Conservation (phyloP, 2,329 filamentous ascomycete genomes). For the Ophiostoma montium region DNA sequence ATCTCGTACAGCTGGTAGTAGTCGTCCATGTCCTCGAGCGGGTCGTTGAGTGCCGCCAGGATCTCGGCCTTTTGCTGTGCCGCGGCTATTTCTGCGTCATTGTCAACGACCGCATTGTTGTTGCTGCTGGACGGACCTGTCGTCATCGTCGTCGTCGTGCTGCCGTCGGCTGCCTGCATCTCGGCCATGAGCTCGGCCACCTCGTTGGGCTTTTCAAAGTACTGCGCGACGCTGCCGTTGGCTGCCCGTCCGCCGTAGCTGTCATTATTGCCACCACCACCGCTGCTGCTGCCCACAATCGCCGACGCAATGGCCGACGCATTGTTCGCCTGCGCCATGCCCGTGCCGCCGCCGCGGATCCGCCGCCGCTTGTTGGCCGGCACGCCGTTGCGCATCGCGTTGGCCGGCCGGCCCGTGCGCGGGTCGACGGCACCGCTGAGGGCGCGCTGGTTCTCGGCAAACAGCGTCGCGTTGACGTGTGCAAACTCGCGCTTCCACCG, state of each 20-base stretch:
- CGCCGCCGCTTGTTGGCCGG: conserved; percentile 78
- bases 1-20: conserved; percentile 87
- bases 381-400: conserved; percentile 39
- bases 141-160: conserved; percentile 37
- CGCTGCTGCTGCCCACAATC: no score
- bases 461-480: conserved; percentile 66
- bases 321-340: conserved; percentile 32
- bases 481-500: conserved; percentile 84
- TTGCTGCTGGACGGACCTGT: no score
- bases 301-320: conserved; percentile 5
- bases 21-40: conserved; percentile 80
- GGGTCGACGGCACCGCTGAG: conserved; percentile 52
- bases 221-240: conserved; percentile 60
- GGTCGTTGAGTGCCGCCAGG: conserved; percentile 44
- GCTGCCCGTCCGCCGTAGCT: conserved; percentile 40
- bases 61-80: conserved; percentile 58
- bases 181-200: conserved; percentile 73
- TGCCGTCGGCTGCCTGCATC: conserved; percentile 62
- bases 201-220: conserved; percentile 71
- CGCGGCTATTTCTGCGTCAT: conserved; percentile 9
- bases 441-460: conserved; percentile 65
- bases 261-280: not conserved
- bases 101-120: conserved; percentile 46
- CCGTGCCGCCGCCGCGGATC: conserved; percentile 58
- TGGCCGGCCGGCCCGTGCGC: conserved; percentile 27